These are phyloP conservation scores for Coemansia furcata DNA, from an alignment of 192 early-diverging fungal species.

Conservation along the genomic window DNA sequence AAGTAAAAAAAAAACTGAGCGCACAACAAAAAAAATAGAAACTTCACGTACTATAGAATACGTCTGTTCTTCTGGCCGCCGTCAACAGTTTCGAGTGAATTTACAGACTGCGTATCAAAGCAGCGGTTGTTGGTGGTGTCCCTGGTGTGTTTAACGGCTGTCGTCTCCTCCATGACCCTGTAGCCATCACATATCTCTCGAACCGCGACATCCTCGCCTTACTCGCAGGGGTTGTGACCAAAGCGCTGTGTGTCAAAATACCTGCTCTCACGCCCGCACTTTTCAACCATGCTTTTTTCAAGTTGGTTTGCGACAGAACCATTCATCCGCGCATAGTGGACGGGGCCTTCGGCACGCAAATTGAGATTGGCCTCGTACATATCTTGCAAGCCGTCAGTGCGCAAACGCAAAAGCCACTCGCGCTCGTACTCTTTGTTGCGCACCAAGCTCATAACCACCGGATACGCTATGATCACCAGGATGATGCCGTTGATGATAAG, in stretches of 20 bases:
- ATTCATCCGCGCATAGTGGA: constrained; percentile 3
- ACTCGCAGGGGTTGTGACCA: neutral
- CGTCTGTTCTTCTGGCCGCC: neutral
- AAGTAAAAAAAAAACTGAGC: neutral
- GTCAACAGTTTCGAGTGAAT: neutral
- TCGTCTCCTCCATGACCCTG: neutral
- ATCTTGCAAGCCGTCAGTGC: constrained; percentile 10
- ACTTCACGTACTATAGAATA: neutral
- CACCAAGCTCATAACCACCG: constrained; percentile 15
- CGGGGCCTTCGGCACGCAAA: constrained; percentile 5
- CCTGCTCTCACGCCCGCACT: neutral
- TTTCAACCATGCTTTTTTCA: neutral
- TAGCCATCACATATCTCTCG: neutral
- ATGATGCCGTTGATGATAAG: constrained; percentile 15
- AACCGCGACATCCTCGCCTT: neutral
- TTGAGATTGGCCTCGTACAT: constrained; percentile 16
- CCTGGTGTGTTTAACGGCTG: neutral
- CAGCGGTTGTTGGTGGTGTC: neutral
- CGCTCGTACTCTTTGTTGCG: constrained; percentile 14
- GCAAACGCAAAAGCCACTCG: constrained; percentile 15
- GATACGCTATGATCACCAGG: constrained; percentile 14
- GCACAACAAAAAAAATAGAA: neutral
- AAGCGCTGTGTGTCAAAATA: neutral
- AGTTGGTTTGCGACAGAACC: neutral
- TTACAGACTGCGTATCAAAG: neutral